Base-by-base conservation (phyloP, 805 yeast genomes). In the Cyberlindnera euphorbiae region DNA sequence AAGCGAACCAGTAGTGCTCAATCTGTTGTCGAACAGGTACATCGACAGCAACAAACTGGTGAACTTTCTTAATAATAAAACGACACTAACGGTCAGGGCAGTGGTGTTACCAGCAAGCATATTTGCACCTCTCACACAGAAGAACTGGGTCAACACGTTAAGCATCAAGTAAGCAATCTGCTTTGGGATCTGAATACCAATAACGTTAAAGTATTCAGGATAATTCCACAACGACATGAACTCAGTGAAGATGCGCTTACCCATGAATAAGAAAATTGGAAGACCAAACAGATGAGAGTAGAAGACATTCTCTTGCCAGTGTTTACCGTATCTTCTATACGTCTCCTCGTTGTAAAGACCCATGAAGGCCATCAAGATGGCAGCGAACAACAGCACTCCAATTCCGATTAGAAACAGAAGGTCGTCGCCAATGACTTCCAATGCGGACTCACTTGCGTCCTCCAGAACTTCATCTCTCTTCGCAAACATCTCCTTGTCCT, bases 121-220 rank as follows among this genome's bases (percentile, higher is more conserved):
- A 50, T 78, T 80, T 10, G 82, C 90, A 5, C 90, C 88, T 10
- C 73, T 59, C 2, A 79, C 75, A 51, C 94, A 83, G 4, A 76
- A 34, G 45, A 71, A 66, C 55, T 79, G 86, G 0, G 84, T 74
- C 1, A 65, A 12, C 13, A 67, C 66, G 48, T 78, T 79, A 11
- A 64, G 44, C 4, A 58, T 10, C 14, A 77, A 47, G 45, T 59
- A 56, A 7, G 52, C 36, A 13, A 51, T 34, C 29, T 49, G 59
- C 25, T 47, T 44, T 2, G 63, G 53, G 10, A 64, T 24, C 8
- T 32, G 17, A 10, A 47, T 16, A 1, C 52, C 52, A 8, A 48
- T 17, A 7, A 51, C 6, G 33, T 42, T 26, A 35, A 53, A 45
- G 19, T 30, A 19, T 24, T 46, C 47, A 3, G 56, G 48, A 18